Evolutionary conservation across 805 yeast genomes (phyloP).

Genomic region (Candida insectalens): DNA sequence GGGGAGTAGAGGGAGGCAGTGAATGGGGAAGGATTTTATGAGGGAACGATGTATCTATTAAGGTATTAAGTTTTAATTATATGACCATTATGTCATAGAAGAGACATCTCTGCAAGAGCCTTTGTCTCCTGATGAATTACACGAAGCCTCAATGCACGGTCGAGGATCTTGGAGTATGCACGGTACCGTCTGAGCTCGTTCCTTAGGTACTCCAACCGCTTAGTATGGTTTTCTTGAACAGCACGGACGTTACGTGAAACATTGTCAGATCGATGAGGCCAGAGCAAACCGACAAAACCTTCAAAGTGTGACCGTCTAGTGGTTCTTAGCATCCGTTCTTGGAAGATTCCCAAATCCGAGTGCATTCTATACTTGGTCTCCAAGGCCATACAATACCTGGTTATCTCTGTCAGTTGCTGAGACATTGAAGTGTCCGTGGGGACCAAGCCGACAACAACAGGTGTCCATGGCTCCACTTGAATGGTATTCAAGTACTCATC

Average conservation of each 20-base stretch:
- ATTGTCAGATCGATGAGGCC: conserved; percentile 8
- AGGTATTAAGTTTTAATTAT: no score
- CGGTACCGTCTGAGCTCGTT: conserved; percentile 35
- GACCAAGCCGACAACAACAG: conserved; percentile 16
- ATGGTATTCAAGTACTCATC: conserved; percentile 20
- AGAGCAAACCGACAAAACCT: no score
- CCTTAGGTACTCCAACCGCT: conserved; percentile 33
- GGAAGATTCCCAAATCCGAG: conserved; percentile 16
- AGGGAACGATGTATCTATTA: no score
- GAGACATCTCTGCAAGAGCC: no score
- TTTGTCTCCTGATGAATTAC: no score
- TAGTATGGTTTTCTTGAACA: conserved; percentile 30
- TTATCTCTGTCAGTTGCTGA: conserved; percentile 31
- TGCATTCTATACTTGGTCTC: conserved; percentile 33
- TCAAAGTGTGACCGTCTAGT: no score
- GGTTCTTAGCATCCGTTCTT: no score
- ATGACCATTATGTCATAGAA: no score
- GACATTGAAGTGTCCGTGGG: conserved; percentile 20
- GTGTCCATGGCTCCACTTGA: conserved; percentile 34
- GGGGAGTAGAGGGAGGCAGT: no score
- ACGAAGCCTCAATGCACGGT: no score
- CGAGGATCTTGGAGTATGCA: conserved; percentile 33
- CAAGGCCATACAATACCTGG: conserved; percentile 29
- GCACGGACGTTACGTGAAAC: conserved; percentile 24
- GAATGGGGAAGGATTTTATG: no score